phyloP scores from a whole-genome alignment of 345 rosid genomes.

The Limnanthes douglasii region DNA sequence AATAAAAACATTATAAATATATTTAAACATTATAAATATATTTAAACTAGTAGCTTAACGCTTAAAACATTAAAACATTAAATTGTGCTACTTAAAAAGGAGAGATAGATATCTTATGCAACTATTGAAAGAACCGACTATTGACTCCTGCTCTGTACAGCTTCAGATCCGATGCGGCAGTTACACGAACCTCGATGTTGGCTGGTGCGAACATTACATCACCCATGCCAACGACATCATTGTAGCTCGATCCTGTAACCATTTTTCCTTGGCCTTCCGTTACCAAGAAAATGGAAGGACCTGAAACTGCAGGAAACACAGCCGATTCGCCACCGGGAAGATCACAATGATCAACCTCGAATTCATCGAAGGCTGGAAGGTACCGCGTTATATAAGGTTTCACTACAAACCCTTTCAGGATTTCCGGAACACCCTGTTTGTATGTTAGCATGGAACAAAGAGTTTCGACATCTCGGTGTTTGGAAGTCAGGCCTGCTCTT shows the following conservation, averaged over 20 bases:
- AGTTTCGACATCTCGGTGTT: constrained; percentile 65
- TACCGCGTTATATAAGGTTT: constrained; percentile 60
- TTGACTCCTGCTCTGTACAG: constrained; percentile 84
- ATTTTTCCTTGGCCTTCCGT: constrained; percentile 50
- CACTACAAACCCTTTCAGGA: constrained; percentile 56
- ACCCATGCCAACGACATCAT: constrained; percentile 38
- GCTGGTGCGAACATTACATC: constrained; percentile 78
- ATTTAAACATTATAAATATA: too few relatives aligned
- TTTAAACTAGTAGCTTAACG: too few relatives aligned
- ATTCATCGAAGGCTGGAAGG: constrained; percentile 88
- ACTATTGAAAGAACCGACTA: constrained; percentile 50
- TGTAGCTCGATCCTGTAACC: constrained; percentile 19
- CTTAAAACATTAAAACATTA: too few relatives aligned
- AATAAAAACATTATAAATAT: too few relatives aligned
- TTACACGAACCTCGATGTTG: constrained; percentile 26
- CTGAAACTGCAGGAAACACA: constrained; percentile 49
- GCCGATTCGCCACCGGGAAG: constrained; percentile 55
- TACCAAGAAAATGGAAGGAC: constrained; percentile 72
- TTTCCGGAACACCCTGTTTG: constrained; percentile 86
- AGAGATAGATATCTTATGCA: too few relatives aligned
- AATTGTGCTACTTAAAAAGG: too few relatives aligned
- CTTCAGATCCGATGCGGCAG: constrained; percentile 37
- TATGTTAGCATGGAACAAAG: constrained; percentile 96
- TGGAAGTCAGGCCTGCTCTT: constrained; percentile 97
- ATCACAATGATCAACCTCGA: constrained; percentile 66